Conservation (phyloP, 2,329 filamentous ascomycete genomes). For the Exophiala mesophila region DNA sequence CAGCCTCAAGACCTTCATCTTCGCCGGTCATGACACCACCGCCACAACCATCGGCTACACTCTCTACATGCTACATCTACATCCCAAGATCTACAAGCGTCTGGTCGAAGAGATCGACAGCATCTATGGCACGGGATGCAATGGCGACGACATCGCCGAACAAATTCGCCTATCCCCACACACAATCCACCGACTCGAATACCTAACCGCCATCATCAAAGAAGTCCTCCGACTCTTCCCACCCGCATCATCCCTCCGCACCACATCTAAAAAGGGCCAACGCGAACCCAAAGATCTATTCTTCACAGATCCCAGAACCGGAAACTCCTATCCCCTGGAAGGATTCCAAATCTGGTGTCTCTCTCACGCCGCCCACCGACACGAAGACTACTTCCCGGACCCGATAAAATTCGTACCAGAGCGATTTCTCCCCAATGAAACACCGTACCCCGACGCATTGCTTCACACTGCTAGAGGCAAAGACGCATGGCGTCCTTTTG, state of each 20-base stretch:
- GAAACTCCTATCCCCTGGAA: slow-evolving; percentile 16
- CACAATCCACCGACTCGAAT: slow-evolving; percentile 48
- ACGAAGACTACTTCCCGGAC: slow-evolving; percentile 40
- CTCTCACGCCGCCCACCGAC: slow-evolving; percentile 33
- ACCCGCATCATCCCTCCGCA: slow-evolving; percentile 29
- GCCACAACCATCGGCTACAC: slow-evolving; percentile 30
- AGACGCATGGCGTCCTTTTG: slow-evolving; percentile 53
- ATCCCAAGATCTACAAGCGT: slow-evolving; percentile 31
- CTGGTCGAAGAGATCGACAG: slow-evolving; percentile 48
- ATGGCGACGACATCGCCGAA: slow-evolving; percentile 30
- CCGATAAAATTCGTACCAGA: slow-evolving; percentile 47
- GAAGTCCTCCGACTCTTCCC: slow-evolving; percentile 51
- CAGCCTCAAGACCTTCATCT: slow-evolving; percentile 30
- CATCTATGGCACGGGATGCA: slow-evolving; percentile 44
- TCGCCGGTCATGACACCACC: slow-evolving; percentile 28
- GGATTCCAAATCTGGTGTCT: slow-evolving; percentile 22
- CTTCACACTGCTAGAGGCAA: slow-evolving; percentile 34
- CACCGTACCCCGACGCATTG: slow-evolving; percentile 27
- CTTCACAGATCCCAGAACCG: slow-evolving; percentile 20
- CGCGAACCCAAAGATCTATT: slow-evolving; percentile 4
- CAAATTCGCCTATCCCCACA: slow-evolving; percentile 40
- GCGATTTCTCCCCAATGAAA: slow-evolving; percentile 36
- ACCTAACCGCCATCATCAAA: slow-evolving; percentile 50
- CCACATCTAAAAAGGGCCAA: slow-evolving; percentile 6
- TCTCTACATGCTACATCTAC: slow-evolving; percentile 37